Percentiles rank a stretch among this genome's conserved stretches.
Evolutionary conservation across 345 rosid genomes (phyloP).

Genomic region (Eucalyptus regnans): DNA sequence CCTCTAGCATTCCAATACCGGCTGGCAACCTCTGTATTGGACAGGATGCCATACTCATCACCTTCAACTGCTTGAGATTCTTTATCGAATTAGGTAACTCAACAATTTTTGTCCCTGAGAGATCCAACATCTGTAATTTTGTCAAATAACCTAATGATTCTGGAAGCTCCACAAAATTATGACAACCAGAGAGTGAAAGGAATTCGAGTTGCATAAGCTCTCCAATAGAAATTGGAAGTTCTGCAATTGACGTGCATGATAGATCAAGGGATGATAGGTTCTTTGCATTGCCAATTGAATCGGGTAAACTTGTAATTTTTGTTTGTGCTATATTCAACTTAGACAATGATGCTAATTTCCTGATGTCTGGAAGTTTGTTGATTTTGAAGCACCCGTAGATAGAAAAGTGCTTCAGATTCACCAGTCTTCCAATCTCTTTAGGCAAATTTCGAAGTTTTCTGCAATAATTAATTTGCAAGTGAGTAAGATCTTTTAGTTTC

Average conservation of each 20-base stretch:
- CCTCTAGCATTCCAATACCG: not conserved
- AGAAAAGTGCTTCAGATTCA: not conserved
- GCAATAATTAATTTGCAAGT: not conserved
- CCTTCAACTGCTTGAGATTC: not conserved
- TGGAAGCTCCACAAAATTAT: not conserved
- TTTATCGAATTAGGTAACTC: not conserved
- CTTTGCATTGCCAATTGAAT: not conserved
- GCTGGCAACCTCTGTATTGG: not conserved
- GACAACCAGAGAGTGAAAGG: not conserved
- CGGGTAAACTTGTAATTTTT: not conserved
- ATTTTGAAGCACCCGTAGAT: accelerated
- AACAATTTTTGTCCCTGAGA: accelerated
- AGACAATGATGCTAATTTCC: not conserved
- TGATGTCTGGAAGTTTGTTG: not conserved
- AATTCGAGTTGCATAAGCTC: accelerated
- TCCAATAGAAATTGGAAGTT: not conserved
- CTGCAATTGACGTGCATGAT: accelerated
- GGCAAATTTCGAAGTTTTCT: not conserved
- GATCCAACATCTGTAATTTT: accelerated
- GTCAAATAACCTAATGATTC: not conserved
- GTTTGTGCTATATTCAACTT: accelerated
- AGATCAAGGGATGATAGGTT: not conserved
- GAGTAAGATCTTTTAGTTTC: not conserved
- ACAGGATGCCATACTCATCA: accelerated
- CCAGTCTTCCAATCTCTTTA: not conserved